Evolutionary conservation across 2,329 filamentous ascomycete species (phyloP), one percentile per base, ranked within the genome.

Genomic region (Paramyrothecium roridum): DNA sequence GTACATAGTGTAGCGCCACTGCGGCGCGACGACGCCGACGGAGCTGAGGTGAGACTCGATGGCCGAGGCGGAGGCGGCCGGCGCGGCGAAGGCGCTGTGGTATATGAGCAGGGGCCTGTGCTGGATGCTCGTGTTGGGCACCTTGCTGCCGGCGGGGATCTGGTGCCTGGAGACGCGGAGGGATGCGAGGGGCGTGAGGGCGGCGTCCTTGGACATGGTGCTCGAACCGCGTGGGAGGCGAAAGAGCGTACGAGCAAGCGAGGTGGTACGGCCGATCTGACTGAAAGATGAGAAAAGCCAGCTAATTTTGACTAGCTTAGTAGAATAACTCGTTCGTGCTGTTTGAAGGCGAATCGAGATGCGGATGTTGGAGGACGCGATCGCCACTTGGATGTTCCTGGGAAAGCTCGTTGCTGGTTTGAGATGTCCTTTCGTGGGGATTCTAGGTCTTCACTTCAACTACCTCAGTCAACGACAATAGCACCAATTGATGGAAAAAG

Each of bases 1-100:
- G 68, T 87, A 90, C 86, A 90, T 90, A 17, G 83, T 84, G 69
- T 85, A 89, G 23, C 82, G 77, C 87, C 86, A 89, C 64, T 87
- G 83, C 0, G 87, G 85, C 2, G 63, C 65, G 3, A 88, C 85
- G 34, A 83, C 81, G 8, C 77, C 80, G 17, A 83, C 67, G 3
- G 67, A 63, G 8, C 66, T 65, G 7, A 90, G 76, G 59, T 86
- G 85, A 0, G 75, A 65, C 63, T 87, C 82, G 50, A 89, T 80
- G 2, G 74, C 65, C 3, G 77, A 74, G 3, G 83, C 71, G 3
- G 76, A 74, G 17, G 72, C 65, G 3, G 65, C 64, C 3, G 70
- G 61, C 3, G 72, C 23, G 48, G 1, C 67, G 61, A 89, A 88
- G 37, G 76, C 82, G 16, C 71, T 74, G 65, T 86, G 85, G 70